A percentile compares a stretch with the other conserved stretches of the same genome.
Evolutionary conservation across 257 asterid genomes (phyloP).

Genomic region (Scutellaria minor): DNA sequence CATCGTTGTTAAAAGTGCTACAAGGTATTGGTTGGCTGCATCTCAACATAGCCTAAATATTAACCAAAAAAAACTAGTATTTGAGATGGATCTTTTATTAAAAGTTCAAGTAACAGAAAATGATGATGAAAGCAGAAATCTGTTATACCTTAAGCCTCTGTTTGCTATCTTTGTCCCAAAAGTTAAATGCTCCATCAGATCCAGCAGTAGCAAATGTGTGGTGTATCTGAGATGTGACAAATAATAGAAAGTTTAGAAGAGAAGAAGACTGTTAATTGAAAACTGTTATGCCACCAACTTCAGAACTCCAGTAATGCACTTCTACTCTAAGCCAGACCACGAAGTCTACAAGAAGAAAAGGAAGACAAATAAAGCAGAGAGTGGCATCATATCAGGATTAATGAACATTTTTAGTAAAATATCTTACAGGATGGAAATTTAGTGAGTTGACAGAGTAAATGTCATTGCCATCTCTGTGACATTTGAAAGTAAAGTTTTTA

Average conservation of each 20-base stretch:
- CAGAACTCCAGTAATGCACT: neutral
- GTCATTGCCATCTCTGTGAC: slow-evolving; percentile 93
- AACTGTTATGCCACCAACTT: slow-evolving; percentile 4
- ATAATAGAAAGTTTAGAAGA: slow-evolving; percentile 23
- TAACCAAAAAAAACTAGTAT: slow-evolving; percentile 7
- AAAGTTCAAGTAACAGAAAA: slow-evolving; percentile 16
- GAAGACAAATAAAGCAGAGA: neutral
- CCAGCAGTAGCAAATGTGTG: slow-evolving; percentile 96
- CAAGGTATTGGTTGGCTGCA: slow-evolving; percentile 88
- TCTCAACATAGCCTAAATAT: slow-evolving; percentile 75
- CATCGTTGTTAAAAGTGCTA: slow-evolving; percentile 86
- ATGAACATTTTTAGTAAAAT: slow-evolving; percentile 19
- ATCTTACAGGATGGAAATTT: slow-evolving; percentile 93
- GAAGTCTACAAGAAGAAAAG: slow-evolving; percentile 18
- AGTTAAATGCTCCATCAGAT: slow-evolving; percentile 93
- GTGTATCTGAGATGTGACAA: slow-evolving; percentile 59
- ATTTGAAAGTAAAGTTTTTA: slow-evolving; percentile 96
- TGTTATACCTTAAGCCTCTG: slow-evolving; percentile 85
- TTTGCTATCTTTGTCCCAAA: slow-evolving; percentile 98
- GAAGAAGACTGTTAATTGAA: neutral
- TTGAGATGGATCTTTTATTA: neutral
- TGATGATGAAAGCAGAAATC: slow-evolving; percentile 27
- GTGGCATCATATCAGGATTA: slow-evolving; percentile 5
- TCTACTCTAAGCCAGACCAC: neutral
- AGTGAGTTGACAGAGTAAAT: slow-evolving; percentile 90